Percentiles rank a stretch among this genome's conserved stretches.
These are phyloP conservation scores for Cetraspora pellucida DNA, from an alignment of 192 early-diverging fungal genomes.

Conservation along the genomic window DNA sequence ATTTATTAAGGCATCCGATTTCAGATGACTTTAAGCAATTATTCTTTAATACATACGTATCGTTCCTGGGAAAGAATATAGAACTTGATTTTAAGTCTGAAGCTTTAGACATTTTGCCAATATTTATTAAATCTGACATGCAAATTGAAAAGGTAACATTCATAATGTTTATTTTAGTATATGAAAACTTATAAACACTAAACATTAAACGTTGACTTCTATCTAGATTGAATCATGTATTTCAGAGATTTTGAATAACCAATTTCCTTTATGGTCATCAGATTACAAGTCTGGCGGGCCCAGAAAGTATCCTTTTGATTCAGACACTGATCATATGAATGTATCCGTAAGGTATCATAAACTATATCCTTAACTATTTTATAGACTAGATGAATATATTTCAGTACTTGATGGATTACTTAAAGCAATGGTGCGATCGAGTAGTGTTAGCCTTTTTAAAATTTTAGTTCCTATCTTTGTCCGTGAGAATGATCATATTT, in stretches of 20 bases:
- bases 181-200: not conserved
- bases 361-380: not conserved
- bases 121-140: constrained; percentile 44
- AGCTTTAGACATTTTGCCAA: constrained; percentile 51
- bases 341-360: too few relatives aligned
- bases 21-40: constrained; percentile 37
- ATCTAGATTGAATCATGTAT: not conserved
- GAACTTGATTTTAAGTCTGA: constrained; percentile 47
- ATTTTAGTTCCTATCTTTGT: constrained; percentile 56
- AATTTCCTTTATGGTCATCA: constrained; percentile 48
- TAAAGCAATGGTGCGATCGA: constrained; percentile 45
- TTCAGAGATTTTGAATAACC: constrained; percentile 46
- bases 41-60: constrained; percentile 44
- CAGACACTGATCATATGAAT: not conserved
- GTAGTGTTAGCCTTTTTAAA: constrained; percentile 51
- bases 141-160: constrained; percentile 35
- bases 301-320: constrained; percentile 13
- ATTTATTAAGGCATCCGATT: constrained; percentile 41
- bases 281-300: constrained; percentile 27
- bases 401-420: constrained; percentile 57
- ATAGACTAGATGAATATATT: constrained; percentile 57
- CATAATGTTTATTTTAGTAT: not conserved
- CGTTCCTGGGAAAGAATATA: constrained; percentile 41
- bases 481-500: constrained; percentile 53
- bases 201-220: not conserved